Percentiles rank a stretch among this genome's conserved stretches.
These are phyloP conservation scores for Fusarium agapanthi DNA, from an alignment of 2,329 filamentous ascomycete species.

Conservation along the genomic window DNA sequence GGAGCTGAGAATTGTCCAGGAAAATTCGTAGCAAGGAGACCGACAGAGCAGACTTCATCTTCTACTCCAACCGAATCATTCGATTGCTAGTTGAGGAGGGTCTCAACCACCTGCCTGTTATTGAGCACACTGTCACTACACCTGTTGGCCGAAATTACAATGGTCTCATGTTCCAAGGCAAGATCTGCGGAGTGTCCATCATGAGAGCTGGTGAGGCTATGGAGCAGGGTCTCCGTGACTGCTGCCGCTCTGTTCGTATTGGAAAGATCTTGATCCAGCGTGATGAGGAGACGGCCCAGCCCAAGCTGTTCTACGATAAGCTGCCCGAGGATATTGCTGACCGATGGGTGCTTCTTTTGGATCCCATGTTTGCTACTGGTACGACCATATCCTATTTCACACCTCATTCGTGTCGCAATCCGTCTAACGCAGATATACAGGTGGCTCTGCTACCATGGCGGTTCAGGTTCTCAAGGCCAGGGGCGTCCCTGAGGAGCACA, in stretches of 20 bases:
- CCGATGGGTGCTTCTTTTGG: conserved; percentile 90
- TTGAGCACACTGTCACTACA: conserved; percentile 88
- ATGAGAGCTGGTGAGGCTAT: conserved; percentile 98
- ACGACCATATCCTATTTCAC: conserved; percentile 28
- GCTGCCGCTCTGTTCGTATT: conserved; percentile 96
- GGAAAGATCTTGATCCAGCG: conserved; percentile 98
- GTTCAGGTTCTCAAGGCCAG: conserved; percentile 90
- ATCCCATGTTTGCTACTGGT: conserved; percentile 99
- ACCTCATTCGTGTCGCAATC: neutral
- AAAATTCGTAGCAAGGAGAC: conserved; percentile 96
- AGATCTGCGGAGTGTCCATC: conserved; percentile 98
- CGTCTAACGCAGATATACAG: conserved; percentile 53
- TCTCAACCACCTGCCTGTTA: conserved; percentile 92
- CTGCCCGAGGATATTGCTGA: conserved; percentile 91
- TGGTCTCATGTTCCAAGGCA: conserved; percentile 94
- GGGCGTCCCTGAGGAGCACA: conserved; percentile 93
- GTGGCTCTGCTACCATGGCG: conserved; percentile 95
- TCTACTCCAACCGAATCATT: conserved; percentile 98
- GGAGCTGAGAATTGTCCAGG: conserved; percentile 58
- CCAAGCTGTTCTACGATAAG: conserved; percentile 97
- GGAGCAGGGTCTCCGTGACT: conserved; percentile 96
- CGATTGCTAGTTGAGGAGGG: conserved; percentile 96
- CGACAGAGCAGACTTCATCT: conserved; percentile 94
- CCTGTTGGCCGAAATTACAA: conserved; percentile 89
- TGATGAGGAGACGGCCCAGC: conserved; percentile 92